Evolutionary conservation across 345 rosid genomes (phyloP).

Genomic region (Brassica rapa): DNA sequence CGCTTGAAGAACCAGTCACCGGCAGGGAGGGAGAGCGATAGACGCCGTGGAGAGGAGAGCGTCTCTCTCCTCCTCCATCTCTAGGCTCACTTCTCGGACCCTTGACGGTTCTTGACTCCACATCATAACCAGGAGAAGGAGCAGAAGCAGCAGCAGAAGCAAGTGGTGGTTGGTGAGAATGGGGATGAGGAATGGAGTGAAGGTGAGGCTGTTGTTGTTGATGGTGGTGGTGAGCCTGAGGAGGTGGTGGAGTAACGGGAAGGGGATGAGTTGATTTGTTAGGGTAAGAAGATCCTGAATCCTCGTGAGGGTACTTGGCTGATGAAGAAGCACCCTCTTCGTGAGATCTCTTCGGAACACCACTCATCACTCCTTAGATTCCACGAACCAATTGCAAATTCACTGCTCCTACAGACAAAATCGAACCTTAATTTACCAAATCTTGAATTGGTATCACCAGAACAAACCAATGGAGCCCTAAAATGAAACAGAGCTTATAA

Average conservation of each 20-base stretch:
- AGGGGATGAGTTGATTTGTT: slow-evolving; percentile 54
- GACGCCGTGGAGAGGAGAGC: slow-evolving; percentile 70
- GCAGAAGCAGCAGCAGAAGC: slow-evolving; percentile 28
- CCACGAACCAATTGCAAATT: neutral
- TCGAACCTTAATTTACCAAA: neutral
- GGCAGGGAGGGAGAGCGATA: slow-evolving; percentile 60
- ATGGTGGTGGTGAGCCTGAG: slow-evolving; percentile 49
- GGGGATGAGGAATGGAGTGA: slow-evolving; percentile 50
- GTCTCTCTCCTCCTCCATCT: slow-evolving; percentile 60
- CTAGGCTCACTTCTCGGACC: slow-evolving; percentile 69
- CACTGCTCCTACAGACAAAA: neutral
- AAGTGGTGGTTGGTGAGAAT: slow-evolving; percentile 29
- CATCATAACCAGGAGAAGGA: slow-evolving; percentile 50
- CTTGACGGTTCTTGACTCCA: slow-evolving; percentile 64
- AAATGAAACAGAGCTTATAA: neutral
- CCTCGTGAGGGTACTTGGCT: slow-evolving; percentile 75
- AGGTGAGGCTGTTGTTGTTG: slow-evolving; percentile 35
- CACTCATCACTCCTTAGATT: slow-evolving; percentile 56
- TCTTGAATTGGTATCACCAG: slow-evolving; percentile 9
- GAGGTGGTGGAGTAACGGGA: slow-evolving; percentile 35
- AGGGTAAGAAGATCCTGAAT: slow-evolving; percentile 53
- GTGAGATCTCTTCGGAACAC: slow-evolving; percentile 79
- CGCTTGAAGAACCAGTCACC: slow-evolving; percentile 46
- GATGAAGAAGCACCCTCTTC: slow-evolving; percentile 80
- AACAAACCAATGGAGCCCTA: slow-evolving; percentile 27